Base-by-base conservation (phyloP, 2,329 filamentous ascomycete genomes). In the Mycosphaerella sp. region DNA sequence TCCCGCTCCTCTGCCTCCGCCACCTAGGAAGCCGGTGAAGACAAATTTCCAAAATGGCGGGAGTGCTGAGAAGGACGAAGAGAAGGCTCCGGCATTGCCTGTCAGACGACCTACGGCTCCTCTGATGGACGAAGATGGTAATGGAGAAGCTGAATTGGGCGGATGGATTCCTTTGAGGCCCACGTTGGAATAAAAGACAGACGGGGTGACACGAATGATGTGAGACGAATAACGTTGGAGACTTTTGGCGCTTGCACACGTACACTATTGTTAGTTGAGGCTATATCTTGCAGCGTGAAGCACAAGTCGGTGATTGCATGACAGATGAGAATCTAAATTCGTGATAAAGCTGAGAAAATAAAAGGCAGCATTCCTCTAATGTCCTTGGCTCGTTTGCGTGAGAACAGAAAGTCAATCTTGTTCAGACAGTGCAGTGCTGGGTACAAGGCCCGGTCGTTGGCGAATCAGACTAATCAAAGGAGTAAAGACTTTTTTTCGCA, bases 391-490 rank as follows among this genome's bases (percentile, higher is more conserved):
- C 14, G 26, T 4, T 26, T 26, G 4, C 4, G 26, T 26, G 26
- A 26, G 6, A 6, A 26, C 26, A 26, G 14, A 17, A 17, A 17
- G 14, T 17, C 14, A 17, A 17, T 17, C 14, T 17, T 17, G 14
- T 17, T 17, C 14, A 17, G 14, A 17, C 14, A 17, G 14, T 17
- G 14, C 14, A 17, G 14, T 34, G 31, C 17, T 40, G 1, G 56
- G 58, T 11, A 60, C 44, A 26, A 53, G 38, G 4, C 44, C 63
- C 14, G 71, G 68, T 17, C 73, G 64, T 58, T 76, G 73, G 21
- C 58, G 58, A 46, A 77, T 66, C 26, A 80, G 58, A 59, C 75
- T 74, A 34, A 77, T 59, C 45, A 80, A 59, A 2, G 78, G 78
- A 45, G 73, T 55, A 52, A 81, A 80, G 44, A 80, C 58, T 10